Percentiles rank a stretch among this genome's conserved stretches.
phyloP scores from a whole-genome alignment of 495 filamentous ascomycete genomes.

The Bacidia rubella region DNA sequence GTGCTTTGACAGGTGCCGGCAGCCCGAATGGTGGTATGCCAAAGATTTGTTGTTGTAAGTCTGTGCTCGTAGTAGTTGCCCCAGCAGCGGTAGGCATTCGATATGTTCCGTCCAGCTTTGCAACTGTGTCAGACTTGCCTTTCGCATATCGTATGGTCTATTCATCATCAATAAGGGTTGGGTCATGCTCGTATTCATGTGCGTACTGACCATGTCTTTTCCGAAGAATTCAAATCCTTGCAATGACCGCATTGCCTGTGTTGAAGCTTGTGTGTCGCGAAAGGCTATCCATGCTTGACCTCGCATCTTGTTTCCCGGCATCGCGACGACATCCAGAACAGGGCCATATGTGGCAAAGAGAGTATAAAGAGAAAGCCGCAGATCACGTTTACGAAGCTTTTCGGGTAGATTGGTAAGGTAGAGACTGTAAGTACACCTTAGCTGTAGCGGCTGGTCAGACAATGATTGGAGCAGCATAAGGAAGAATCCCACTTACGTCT shows the following conservation, averaged over 20 bases:
- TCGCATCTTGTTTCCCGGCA: constrained; percentile 81
- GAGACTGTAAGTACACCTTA: constrained; percentile 39
- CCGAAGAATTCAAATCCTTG: constrained; percentile 83
- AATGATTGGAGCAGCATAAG: constrained; percentile 8
- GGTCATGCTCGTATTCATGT: not conserved
- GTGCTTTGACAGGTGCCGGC: constrained; percentile 24
- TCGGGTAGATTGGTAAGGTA: constrained; percentile 77
- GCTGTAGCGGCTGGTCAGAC: constrained; percentile 20
- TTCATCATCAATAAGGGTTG: not conserved
- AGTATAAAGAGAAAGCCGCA: constrained; percentile 74
- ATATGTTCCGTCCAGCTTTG: constrained; percentile 84
- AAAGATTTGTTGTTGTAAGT: constrained; percentile 74
- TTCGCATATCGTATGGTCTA: constrained; percentile 85
- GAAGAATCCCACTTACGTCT: constrained; percentile 44
- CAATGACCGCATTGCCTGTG: constrained; percentile 76
- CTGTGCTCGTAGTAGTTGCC: constrained; percentile 46
- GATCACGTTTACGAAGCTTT: constrained; percentile 74
- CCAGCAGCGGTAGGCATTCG: constrained; percentile 41
- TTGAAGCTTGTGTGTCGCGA: constrained; percentile 71
- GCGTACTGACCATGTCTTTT: constrained; percentile 59
- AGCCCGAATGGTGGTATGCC: constrained; percentile 44
- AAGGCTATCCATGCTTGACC: constrained; percentile 92
- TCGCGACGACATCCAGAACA: constrained; percentile 83
- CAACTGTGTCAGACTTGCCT: constrained; percentile 67
- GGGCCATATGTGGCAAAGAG: constrained; percentile 89